These are phyloP conservation scores for Nakazawaea ernobii DNA, from an alignment of 805 yeast species.

Conservation along the genomic window DNA sequence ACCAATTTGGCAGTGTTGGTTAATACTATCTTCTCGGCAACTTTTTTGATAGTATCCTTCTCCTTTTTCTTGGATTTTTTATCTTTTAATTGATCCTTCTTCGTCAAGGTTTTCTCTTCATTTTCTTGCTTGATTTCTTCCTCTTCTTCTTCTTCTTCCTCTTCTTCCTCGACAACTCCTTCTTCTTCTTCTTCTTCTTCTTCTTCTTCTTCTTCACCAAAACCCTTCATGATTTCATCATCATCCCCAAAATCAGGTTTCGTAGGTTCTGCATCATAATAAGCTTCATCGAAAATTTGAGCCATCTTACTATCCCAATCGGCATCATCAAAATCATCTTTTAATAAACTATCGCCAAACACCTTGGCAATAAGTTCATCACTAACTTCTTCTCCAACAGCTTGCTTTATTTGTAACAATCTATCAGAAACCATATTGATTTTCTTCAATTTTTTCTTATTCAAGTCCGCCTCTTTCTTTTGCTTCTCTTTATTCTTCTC, in stretches of 20 bases:
- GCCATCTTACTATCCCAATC: constrained; percentile 90
- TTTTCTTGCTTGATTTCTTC: constrained; percentile 20
- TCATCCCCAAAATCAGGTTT: constrained; percentile 69
- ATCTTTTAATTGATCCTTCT: constrained; percentile 46
- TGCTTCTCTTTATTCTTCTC: constrained; percentile 44
- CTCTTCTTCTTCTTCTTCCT: constrained; percentile 10
- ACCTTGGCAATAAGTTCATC: constrained; percentile 57
- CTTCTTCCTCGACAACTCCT: constrained; percentile 4
- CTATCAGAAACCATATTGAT: constrained; percentile 74
- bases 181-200: constrained; percentile 13
- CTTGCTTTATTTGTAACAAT: constrained; percentile 55
- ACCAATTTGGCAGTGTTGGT: constrained; percentile 57
- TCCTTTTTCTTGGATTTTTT: constrained; percentile 57
- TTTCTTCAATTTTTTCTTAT: constrained; percentile 70
- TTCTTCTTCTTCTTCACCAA: constrained; percentile 18
- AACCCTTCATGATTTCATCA: constrained; percentile 44
- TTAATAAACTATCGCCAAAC: constrained; percentile 70
- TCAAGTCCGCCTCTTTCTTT: constrained; percentile 54
- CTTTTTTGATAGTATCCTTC: constrained; percentile 52
- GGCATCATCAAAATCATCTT: constrained; percentile 82
- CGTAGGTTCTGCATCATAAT: constrained; percentile 45
- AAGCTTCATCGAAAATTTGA: constrained; percentile 80
- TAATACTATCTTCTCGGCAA: constrained; percentile 77
- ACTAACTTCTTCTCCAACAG: constrained; percentile 58
- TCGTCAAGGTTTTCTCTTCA: constrained; percentile 34